Evolutionary conservation across 2,329 filamentous ascomycete genomes (phyloP).

Genomic region (Fusarium sulawesiense): DNA sequence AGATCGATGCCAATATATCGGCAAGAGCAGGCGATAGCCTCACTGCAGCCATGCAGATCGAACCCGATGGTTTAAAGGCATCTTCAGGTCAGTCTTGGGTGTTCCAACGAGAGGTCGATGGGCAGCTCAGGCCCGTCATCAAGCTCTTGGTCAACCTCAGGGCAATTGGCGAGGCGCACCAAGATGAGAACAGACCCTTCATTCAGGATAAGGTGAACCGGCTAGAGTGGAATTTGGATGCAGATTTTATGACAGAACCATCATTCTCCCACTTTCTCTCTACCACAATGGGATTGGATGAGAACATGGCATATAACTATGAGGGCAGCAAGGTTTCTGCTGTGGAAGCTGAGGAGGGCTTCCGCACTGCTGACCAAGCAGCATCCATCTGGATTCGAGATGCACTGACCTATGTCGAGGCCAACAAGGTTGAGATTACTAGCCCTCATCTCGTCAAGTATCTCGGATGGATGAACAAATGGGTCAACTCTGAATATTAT

Average conservation of each 20-base stretch:
- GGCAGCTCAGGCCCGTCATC: slow-evolving; percentile 4
- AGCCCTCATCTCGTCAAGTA: slow-evolving; percentile 13
- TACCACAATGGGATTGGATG: not conserved
- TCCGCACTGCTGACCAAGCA: slow-evolving; percentile 2
- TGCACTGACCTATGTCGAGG: not conserved
- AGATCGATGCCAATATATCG: not conserved
- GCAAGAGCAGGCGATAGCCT: not conserved
- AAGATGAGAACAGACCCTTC: slow-evolving; percentile 3
- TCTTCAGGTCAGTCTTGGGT: slow-evolving; percentile 10
- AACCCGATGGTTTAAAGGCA: not conserved
- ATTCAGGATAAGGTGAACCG: slow-evolving; percentile 5
- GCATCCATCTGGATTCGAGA: slow-evolving; percentile 11
- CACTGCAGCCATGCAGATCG: slow-evolving; percentile 11
- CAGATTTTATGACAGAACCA: not conserved
- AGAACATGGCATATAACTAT: slow-evolving; percentile 8
- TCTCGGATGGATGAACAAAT: slow-evolving; percentile 15
- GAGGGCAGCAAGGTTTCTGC: not conserved
- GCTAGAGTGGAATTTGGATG: slow-evolving; percentile 4
- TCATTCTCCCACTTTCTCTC: slow-evolving; percentile 4
- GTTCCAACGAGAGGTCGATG: not conserved
- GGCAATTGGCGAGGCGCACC: not conserved
- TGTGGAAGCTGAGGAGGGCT: not conserved
- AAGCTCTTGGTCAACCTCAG: slow-evolving; percentile 1
- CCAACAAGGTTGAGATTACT: not conserved
- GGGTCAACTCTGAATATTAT: slow-evolving; percentile 4